Evolutionary conservation across 441 rosid species (phyloP), one percentile per base, ranked within the genome.

Genomic region (Erysimum cheiri): DNA sequence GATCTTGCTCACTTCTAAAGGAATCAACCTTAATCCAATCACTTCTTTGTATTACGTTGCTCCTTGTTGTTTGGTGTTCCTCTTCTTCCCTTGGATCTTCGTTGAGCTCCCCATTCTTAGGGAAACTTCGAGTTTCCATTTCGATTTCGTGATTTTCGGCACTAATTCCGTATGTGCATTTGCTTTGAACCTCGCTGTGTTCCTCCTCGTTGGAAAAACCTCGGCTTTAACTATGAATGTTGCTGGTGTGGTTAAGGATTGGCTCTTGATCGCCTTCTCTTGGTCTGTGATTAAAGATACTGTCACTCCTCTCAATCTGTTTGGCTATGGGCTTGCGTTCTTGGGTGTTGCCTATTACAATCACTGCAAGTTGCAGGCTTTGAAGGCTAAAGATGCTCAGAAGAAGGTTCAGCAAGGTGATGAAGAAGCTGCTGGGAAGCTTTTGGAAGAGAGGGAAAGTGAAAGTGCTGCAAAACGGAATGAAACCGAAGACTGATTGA

Each of bases 221-320:
- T 93, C 98, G 0, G 97, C 98, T 13, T 74, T 93, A 77, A 91
- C 98, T 1, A 93, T 93, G 98, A 93, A 93, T 73, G 98, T 93
- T 47, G 98, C 98, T 31, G 98, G 98, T 50, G 98, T 94, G 6
- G 98, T 94, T 1, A 94, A 94, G 79, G 98, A 94, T 71, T 94
- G 98, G 98, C 64, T 94, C 12, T 70, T 94, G 88, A 94, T 94
- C 15, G 98, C 98, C 0, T 94, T 94, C 60, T 94, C 98, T 0
- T 92, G 98, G 98, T 92, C 98, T 0, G 95, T 92, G 46, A 92
- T 92, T 7, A 91, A 93, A 85, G 98, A 91, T 48, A 94, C 98
- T 0, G 98, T 94, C 2, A 94, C 98, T 3, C 93, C 93, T 0
- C 47, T 94, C 2, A 94, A 94, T 73, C 69, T 94, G 46, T 83